Conservation (phyloP, 2,329 filamentous ascomycete genomes). For the Phyllosticta citribraziliensis region DNA sequence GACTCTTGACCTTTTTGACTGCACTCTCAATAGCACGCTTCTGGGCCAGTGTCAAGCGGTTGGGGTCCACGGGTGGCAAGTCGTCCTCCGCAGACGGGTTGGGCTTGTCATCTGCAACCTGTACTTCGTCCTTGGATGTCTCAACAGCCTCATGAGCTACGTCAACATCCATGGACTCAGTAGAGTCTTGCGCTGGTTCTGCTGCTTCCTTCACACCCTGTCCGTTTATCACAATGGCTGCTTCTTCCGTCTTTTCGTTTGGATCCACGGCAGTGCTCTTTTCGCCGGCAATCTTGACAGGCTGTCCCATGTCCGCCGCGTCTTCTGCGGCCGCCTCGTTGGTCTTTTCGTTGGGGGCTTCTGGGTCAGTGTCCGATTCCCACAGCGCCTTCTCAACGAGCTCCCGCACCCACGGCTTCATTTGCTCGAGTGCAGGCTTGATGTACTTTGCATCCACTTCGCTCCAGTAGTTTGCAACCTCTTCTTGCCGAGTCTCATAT, state of each 20-base stretch:
- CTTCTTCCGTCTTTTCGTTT: constrained; percentile 20
- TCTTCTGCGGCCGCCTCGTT: constrained; percentile 27
- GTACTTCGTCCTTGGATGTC: not conserved
- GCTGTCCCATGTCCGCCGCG: constrained; percentile 14
- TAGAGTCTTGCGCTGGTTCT: not conserved
- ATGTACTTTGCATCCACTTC: constrained; percentile 73
- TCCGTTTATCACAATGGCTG: constrained; percentile 21
- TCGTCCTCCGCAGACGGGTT: constrained; percentile 4
- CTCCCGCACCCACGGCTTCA: constrained; percentile 55
- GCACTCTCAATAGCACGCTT: constrained; percentile 31
- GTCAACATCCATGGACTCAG: constrained; percentile 13
- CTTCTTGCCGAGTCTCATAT: constrained; percentile 59
- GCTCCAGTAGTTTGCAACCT: constrained; percentile 74
- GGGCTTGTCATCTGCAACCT: constrained; percentile 2
- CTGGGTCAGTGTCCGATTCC: constrained; percentile 21
- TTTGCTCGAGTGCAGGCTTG: constrained; percentile 50
- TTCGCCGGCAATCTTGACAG: constrained; percentile 1
- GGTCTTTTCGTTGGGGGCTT: constrained; percentile 24
- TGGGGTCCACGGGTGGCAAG: constrained; percentile 1
- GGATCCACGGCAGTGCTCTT: not conserved
- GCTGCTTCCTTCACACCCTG: constrained; percentile 1
- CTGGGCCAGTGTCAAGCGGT: constrained; percentile 14
- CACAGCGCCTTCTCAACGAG: constrained; percentile 54
- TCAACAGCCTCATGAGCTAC: constrained; percentile 7
- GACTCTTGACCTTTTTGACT: constrained; percentile 56